These are phyloP conservation scores for Paraurostyla sp. DNA, from an alignment of 73 alveolate species.

Conservation along the genomic window DNA sequence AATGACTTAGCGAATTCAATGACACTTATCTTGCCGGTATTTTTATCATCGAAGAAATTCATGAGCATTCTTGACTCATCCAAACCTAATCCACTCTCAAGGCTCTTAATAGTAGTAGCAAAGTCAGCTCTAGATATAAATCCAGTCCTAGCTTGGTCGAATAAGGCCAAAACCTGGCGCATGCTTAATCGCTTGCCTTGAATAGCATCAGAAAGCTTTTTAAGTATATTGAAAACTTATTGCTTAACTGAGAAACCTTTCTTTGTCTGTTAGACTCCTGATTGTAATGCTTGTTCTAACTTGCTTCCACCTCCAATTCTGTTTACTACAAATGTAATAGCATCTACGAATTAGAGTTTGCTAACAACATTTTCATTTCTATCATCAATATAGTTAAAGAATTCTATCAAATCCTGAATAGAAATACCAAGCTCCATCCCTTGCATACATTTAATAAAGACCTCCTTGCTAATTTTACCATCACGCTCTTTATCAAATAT, in stretches of 20 bases:
- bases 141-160: slow-evolving; percentile 46
- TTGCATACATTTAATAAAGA: slow-evolving; percentile 52
- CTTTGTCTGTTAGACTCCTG: slow-evolving; percentile 42
- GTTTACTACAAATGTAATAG: slow-evolving; percentile 44
- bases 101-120: slow-evolving; percentile 19
- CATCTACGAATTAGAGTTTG: slow-evolving; percentile 46
- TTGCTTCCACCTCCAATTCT: slow-evolving; percentile 58
- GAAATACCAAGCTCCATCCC: slow-evolving; percentile 66
- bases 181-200: slow-evolving; percentile 34
- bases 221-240: slow-evolving; percentile 41
- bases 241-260: slow-evolving; percentile 54
- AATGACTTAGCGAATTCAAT: slow-evolving; percentile 56
- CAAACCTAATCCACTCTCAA: slow-evolving; percentile 47
- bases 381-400: slow-evolving; percentile 71
- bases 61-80: slow-evolving; percentile 32
- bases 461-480: slow-evolving; percentile 39
- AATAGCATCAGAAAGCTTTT: slow-evolving; percentile 49
- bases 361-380: slow-evolving; percentile 50
- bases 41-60: slow-evolving; percentile 68
- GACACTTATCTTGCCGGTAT: slow-evolving; percentile 62
- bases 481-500: slow-evolving; percentile 47
- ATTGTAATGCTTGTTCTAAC: slow-evolving; percentile 18
- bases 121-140: slow-evolving; percentile 56
- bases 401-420: slow-evolving; percentile 62
- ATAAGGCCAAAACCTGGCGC: slow-evolving; percentile 53